phyloP scores from a whole-genome alignment of 2,329 filamentous ascomycete species.

The Ceratocystis smalleyi region DNA sequence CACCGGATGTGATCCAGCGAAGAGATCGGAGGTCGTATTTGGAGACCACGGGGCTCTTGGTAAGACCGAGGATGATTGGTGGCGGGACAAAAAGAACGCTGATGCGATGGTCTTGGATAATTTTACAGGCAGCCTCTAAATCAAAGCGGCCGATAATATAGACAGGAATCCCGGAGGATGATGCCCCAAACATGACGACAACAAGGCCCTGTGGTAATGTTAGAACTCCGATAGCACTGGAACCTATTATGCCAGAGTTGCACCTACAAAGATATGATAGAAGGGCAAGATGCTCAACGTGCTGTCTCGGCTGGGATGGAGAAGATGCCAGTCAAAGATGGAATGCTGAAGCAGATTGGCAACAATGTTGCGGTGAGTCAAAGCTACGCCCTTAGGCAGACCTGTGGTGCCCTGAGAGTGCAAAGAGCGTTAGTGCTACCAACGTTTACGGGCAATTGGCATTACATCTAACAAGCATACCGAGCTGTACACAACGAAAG shows the following conservation, averaged over 20 bases:
- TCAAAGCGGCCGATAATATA: constrained; percentile 64
- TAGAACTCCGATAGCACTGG: not conserved
- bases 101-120: constrained; percentile 59
- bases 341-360: constrained; percentile 49
- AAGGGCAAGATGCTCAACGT: constrained; percentile 72
- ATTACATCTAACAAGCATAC: constrained; percentile 18
- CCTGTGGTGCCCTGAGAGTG: constrained; percentile 58
- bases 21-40: constrained; percentile 69
- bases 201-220: constrained; percentile 22
- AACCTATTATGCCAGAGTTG: not conserved
- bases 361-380: constrained; percentile 70
- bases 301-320: constrained; percentile 50
- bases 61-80: constrained; percentile 64
- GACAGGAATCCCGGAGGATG: constrained; percentile 50
- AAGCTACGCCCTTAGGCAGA: constrained; percentile 77
- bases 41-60: constrained; percentile 61
- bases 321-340: constrained; percentile 37
- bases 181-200: constrained; percentile 22
- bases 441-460: not conserved
- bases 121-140: constrained; percentile 58
- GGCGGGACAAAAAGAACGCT: constrained; percentile 74
- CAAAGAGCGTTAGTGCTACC: not conserved
- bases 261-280: constrained; percentile 71
- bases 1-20: constrained; percentile 74
- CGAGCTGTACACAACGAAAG: constrained; percentile 75